A percentile compares a stretch with the other conserved stretches of the same genome.
Evolutionary conservation across 257 asterid genomes (phyloP).

Genomic region (Orobanche coerulescens): DNA sequence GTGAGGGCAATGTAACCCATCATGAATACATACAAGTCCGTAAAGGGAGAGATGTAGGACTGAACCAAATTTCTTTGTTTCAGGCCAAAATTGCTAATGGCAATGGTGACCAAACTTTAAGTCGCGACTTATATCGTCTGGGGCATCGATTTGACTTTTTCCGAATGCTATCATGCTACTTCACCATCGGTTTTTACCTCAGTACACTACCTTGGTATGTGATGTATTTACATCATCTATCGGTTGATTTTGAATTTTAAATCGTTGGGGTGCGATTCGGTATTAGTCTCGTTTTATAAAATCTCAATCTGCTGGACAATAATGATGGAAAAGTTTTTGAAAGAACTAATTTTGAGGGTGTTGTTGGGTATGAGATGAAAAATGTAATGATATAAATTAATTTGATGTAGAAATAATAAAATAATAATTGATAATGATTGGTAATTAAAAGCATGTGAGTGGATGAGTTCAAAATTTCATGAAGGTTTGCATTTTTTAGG

Average conservation of each 20-base stretch:
- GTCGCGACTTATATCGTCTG: constrained; percentile 36
- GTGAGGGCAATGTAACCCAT: constrained; percentile 40
- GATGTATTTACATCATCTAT: background rate
- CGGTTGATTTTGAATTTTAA: background rate
- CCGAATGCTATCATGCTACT: constrained; percentile 37
- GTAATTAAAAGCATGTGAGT: too few relatives aligned
- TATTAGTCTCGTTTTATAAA: too few relatives aligned
- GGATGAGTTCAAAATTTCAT: too few relatives aligned
- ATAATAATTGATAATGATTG: too few relatives aligned
- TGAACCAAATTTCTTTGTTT: constrained; percentile 35
- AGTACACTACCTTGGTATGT: constrained; percentile 39
- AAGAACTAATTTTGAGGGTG: too few relatives aligned
- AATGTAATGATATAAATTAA: too few relatives aligned
- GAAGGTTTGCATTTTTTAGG: too few relatives aligned
- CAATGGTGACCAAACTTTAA: constrained; percentile 36
- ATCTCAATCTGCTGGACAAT: too few relatives aligned
- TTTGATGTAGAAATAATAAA: too few relatives aligned
- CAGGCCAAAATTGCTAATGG: constrained; percentile 41
- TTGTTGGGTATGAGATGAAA: too few relatives aligned
- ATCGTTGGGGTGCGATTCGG: too few relatives aligned
- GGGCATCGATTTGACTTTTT: constrained; percentile 41
- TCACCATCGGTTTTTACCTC: constrained; percentile 36
- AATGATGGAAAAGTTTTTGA: too few relatives aligned
- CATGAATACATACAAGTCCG: constrained; percentile 46
- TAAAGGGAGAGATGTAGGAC: constrained; percentile 43